phyloP scores from a whole-genome alignment of 306 rosid genomes.

The Castanea sativa region DNA sequence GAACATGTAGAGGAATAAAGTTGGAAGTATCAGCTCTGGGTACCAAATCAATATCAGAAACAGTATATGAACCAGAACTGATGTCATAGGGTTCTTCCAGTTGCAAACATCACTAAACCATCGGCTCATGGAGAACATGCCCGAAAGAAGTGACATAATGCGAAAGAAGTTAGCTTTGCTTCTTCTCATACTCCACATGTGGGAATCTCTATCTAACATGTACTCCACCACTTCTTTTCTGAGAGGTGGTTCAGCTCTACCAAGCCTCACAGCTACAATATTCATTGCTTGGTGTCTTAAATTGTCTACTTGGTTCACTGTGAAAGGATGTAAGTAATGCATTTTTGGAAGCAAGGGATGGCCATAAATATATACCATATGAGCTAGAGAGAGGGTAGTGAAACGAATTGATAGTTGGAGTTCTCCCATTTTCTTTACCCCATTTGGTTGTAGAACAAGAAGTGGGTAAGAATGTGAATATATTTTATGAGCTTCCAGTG shows the following conservation, averaged over 20 bases:
- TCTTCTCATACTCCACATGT: constrained; percentile 96
- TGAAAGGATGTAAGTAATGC: constrained; percentile 87
- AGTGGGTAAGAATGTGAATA: constrained; percentile 80
- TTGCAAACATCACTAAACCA: constrained; percentile 81
- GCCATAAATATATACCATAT: constrained; percentile 67
- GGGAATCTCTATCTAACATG: constrained; percentile 95
- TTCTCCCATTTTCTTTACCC: constrained; percentile 95
- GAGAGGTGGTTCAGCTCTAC: constrained; percentile 89
- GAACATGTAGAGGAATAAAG: constrained; percentile 88
- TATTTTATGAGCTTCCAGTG: constrained; percentile 73
- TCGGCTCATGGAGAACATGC: constrained; percentile 50
- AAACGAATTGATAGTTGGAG: constrained; percentile 87
- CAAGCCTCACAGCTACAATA: constrained; percentile 70
- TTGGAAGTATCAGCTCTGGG: constrained; percentile 91
- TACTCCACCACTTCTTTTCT: constrained; percentile 89
- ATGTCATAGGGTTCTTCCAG: constrained; percentile 81
- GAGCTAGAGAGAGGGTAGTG: constrained; percentile 77
- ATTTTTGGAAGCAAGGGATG: constrained; percentile 93
- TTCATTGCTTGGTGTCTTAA: constrained; percentile 89
- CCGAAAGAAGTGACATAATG: constrained; percentile 74
- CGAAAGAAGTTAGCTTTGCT: constrained; percentile 97
- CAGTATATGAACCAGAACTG: constrained; percentile 73
- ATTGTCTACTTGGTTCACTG: constrained; percentile 83
- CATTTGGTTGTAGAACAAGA: constrained; percentile 71
- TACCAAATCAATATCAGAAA: constrained; percentile 75